These are phyloP conservation scores for Fusarium sp. DNA, from an alignment of 2,329 filamentous ascomycete species.

Conservation along the genomic window DNA sequence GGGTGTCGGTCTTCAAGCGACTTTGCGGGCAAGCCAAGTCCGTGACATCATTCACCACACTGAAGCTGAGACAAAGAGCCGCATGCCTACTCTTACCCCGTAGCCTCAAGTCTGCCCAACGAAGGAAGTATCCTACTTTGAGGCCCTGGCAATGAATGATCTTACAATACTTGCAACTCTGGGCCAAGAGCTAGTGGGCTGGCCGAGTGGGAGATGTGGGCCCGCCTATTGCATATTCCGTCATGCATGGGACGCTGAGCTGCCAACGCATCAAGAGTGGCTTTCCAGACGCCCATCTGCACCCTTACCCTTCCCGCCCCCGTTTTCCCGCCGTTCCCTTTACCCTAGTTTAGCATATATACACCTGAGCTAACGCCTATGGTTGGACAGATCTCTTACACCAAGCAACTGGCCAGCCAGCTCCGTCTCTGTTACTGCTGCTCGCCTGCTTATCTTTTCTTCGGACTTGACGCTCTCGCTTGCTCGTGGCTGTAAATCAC, in stretches of 20 bases:
- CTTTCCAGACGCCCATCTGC: slow-evolving; percentile 48
- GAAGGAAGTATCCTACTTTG: slow-evolving; percentile 30
- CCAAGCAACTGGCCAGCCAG: slow-evolving; percentile 48
- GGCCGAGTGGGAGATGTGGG: slow-evolving; percentile 44
- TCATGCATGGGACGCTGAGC: slow-evolving; percentile 64
- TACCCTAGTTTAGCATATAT: slow-evolving; percentile 50
- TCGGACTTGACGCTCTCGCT: slow-evolving; percentile 28
- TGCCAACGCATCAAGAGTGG: slow-evolving; percentile 57
- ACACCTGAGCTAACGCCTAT: slow-evolving; percentile 53
- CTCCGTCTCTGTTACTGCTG: slow-evolving; percentile 30
- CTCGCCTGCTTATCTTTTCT: slow-evolving; percentile 18
- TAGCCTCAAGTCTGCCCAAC: slow-evolving; percentile 16
- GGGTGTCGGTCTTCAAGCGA: slow-evolving; percentile 21
- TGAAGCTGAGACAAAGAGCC: background rate
- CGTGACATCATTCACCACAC: slow-evolving; percentile 11
- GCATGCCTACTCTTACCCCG: slow-evolving; percentile 1
- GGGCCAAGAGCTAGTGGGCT: slow-evolving; percentile 37
- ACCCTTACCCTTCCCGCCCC: slow-evolving; percentile 46
- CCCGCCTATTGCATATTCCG: slow-evolving; percentile 65
- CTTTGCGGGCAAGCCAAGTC: slow-evolving; percentile 14
- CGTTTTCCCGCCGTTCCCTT: slow-evolving; percentile 42
- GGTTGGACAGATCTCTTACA: slow-evolving; percentile 53
- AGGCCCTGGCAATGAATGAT: slow-evolving; percentile 32
- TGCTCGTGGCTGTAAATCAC: slow-evolving; percentile 59
- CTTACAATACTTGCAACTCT: slow-evolving; percentile 20